Base-by-base conservation (phyloP, 371 early-diverging fungal genomes). In the Mortierella sp. region DNA sequence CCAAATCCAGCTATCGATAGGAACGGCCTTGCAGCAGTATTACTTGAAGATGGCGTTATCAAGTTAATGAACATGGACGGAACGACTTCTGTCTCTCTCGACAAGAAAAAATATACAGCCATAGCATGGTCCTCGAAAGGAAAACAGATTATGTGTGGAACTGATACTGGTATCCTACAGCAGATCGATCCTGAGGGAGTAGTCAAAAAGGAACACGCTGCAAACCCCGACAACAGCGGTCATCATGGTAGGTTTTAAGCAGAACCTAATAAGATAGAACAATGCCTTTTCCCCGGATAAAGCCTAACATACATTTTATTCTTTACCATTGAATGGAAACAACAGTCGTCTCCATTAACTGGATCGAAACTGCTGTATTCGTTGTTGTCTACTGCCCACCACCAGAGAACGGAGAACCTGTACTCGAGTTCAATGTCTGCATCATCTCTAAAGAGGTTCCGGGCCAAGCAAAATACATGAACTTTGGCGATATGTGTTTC, bases 121-220 rank as follows among this genome's bases (percentile, higher is more conserved):
- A 75, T 81, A 64, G 68, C 66, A 9, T 81, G 83, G 83, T 81
- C 83, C 9, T 24, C 73, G 11, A 81, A 81, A 26, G 83, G 83
- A 9, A 81, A 81, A 24, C 83, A 81, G 52, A 76, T 81, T 40
- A 75, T 76, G 73, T 81, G 83, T 54, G 83, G 83, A 43, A 70
- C 83, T n/a, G 64, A 68, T 2, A 69, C 62, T 1, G 83, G 83
- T 20, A 24, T 22, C 30, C 67, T 81, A 18, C 70, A 66, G 28
- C 83, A 81, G 30, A 72, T 76, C 64, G 73, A 72, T 6, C 76
- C 76, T 5, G 67, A 68, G 14, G 83, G 83, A 12, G 68, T 11
- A 2, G 37, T 73, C 24, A 81, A 81, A 64, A 81, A 76, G 68
- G 73, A 72, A 60, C 83, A 81, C 40, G 28, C 61, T 37, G 70